These are phyloP conservation scores for Termitomyces sp. DNA, from an alignment of 768 basidiomycete species.

Conservation along the genomic window DNA sequence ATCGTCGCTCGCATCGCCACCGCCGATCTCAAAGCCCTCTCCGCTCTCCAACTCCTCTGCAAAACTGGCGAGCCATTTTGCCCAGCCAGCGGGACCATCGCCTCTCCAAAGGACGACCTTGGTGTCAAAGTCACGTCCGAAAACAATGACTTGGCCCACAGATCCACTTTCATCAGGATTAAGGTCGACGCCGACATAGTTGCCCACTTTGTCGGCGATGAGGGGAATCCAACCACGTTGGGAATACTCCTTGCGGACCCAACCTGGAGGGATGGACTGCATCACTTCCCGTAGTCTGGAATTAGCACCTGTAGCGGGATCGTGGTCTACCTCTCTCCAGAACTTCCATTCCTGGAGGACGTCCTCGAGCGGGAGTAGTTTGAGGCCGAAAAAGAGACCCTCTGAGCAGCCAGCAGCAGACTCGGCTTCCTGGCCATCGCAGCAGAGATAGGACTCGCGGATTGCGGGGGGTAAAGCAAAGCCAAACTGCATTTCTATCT, in stretches of 20 bases:
- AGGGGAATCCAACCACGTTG: constrained; percentile 97
- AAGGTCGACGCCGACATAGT: constrained; percentile 95
- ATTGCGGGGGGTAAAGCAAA: constrained; percentile 79
- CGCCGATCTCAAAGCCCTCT: constrained; percentile 82
- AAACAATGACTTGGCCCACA: constrained; percentile 93
- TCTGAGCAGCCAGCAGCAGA: constrained; percentile 83
- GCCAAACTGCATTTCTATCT: constrained; percentile 83
- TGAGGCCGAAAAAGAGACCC: constrained; percentile 94
- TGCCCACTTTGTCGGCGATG: constrained; percentile 89
- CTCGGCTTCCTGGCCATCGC: constrained; percentile 94
- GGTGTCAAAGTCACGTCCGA: constrained; percentile 98
- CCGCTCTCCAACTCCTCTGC: constrained; percentile 91
- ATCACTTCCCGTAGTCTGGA: constrained; percentile 65
- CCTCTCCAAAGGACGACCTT: constrained; percentile 95
- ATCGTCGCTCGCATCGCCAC: constrained; percentile 56
- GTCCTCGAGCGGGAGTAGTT: constrained; percentile 88
- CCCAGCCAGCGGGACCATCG: constrained; percentile 91
- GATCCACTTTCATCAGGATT: constrained; percentile 76
- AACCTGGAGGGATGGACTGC: constrained; percentile 86
- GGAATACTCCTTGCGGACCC: constrained; percentile 88
- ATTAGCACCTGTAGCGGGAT: constrained; percentile 83
- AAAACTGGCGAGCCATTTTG: constrained; percentile 86
- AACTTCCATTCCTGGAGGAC: constrained; percentile 95
- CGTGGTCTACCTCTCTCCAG: constrained; percentile 92
- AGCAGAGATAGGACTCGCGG: constrained; percentile 84